Evolutionary conservation across 441 rosid genomes (phyloP), one percentile per base, ranked within the genome.

Genomic region (Adansonia gregorii): DNA sequence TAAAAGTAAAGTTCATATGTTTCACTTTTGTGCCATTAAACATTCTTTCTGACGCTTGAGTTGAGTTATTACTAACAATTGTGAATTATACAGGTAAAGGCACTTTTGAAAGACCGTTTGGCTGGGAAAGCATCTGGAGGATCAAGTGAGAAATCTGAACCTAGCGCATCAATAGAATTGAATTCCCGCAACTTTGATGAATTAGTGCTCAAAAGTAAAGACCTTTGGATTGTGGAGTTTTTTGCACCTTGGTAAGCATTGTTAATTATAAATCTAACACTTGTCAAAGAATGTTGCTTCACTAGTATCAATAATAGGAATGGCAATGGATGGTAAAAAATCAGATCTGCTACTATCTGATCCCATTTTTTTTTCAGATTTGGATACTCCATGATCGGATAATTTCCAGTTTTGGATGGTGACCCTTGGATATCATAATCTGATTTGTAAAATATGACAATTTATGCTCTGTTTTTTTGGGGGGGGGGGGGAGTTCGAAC

Each of bases 151-250:
- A 90, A 90, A 86, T 92, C 97, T 67, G 94, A 91, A 82, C 76
- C 95, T 64, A 90, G 86, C 85, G 92, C 90, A 15, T 97, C 98
- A 0, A 82, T 85, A 56, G 98, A 91, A 85, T 79, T 97, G 86
- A 93, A 86, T 85, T 84, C 99, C 79, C 74, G 76, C 85, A 94
- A 92, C 82, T 97, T 97, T 83, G 98, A 94, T 85, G 97, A 94
- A 79, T 81, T 90, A 88, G 99, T 97, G 76, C 83, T 92, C 77
- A 89, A 93, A 90, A 94, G 99, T 84, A 94, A 89, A 85, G 98
- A 94, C 22, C 97, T 93, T 70, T 96, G 99, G 99, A 81, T 96
- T 69, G 97, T 96, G 83, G 99, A 96, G 85, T 96, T 94, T 79
- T 96, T 94, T 76, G 98, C 98, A 73, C 99, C 99, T 63, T 94